Conservation (phyloP, 352 stramenopile genomes). For the Globisporangium carolinianum region DNA sequence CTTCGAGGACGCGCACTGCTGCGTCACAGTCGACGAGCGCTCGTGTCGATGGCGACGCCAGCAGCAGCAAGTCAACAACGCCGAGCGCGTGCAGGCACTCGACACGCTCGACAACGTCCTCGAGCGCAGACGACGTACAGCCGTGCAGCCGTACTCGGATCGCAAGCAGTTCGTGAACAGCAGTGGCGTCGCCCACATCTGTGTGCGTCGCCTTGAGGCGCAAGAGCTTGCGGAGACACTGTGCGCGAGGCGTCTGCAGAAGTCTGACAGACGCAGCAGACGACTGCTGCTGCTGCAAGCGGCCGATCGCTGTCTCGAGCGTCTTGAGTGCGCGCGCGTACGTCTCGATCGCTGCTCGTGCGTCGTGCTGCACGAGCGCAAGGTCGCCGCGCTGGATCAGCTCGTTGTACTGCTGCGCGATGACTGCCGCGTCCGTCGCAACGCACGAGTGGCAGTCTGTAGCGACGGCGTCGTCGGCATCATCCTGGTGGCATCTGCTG, state of each 20-base stretch:
- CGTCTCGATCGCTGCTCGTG: slow-evolving; percentile 13
- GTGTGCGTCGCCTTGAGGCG: slow-evolving; percentile 20
- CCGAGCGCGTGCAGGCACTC: slow-evolving; percentile 44
- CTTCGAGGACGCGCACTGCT: slow-evolving; percentile 29
- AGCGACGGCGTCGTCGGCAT: not conserved
- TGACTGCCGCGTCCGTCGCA: slow-evolving; percentile 19
- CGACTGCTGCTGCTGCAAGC: not conserved
- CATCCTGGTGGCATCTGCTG: not conserved
- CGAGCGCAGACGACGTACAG: slow-evolving; percentile 24
- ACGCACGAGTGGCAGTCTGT: slow-evolving; percentile 7
- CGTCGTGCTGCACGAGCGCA: slow-evolving; percentile 15
- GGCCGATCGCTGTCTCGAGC: slow-evolving; percentile 2
- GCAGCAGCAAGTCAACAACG: slow-evolving; percentile 25
- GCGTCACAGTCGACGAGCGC: slow-evolving; percentile 28
- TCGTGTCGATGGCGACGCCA: slow-evolving; percentile 28
- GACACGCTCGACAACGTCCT: slow-evolving; percentile 33
- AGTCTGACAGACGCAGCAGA: slow-evolving; percentile 4
- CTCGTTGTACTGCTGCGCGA: slow-evolving; percentile 42
- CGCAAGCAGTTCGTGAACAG: slow-evolving; percentile 27
- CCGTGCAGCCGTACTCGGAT: slow-evolving; percentile 42
- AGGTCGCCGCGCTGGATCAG: slow-evolving; percentile 36
- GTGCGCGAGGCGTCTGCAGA: slow-evolving; percentile 6
- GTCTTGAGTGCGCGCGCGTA: slow-evolving; percentile 8
- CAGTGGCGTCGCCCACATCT: slow-evolving; percentile 15
- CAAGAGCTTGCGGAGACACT: slow-evolving; percentile 48